Evolutionary conservation across 2,329 filamentous ascomycete species (phyloP).

Genomic region (Trichoderma sp.): DNA sequence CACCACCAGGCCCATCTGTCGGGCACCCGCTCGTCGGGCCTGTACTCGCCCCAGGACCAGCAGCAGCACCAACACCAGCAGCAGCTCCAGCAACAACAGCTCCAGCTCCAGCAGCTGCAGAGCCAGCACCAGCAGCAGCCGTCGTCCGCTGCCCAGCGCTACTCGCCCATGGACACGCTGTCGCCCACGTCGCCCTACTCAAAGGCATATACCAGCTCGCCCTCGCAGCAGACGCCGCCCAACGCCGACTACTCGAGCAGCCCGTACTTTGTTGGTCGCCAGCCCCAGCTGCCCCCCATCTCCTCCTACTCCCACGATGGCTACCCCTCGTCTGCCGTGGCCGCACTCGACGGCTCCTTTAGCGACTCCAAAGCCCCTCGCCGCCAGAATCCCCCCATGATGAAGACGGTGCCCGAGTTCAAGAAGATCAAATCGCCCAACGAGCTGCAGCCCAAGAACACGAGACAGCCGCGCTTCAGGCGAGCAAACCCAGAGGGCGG

Average conservation of each 20-base stretch:
- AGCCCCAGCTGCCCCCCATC: conserved; percentile 79
- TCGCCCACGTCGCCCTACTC: conserved; percentile 78
- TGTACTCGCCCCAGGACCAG: conserved; percentile 65
- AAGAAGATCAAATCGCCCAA: conserved; percentile 70
- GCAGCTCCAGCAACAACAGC: not conserved
- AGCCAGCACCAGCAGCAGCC: conserved; percentile 50
- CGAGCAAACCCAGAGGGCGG: conserved; percentile 95
- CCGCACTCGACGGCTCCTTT: conserved; percentile 69
- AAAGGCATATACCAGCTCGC: conserved; percentile 57
- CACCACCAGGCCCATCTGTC: conserved; percentile 74
- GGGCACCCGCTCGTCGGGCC: conserved; percentile 54
- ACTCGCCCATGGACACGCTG: conserved; percentile 92
- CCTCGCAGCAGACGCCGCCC: conserved; percentile 75
- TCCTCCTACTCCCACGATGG: conserved; percentile 68
- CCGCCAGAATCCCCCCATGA: conserved; percentile 50
- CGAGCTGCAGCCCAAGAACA: conserved; percentile 81
- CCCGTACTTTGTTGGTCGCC: conserved; percentile 59
- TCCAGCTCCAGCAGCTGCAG: not conserved
- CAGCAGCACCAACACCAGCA: not conserved
- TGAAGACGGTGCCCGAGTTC: conserved; percentile 81
- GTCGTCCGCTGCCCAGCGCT: conserved; percentile 83
- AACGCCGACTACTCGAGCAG: conserved; percentile 63
- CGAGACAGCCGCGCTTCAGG: conserved; percentile 84
- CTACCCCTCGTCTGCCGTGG: conserved; percentile 72
- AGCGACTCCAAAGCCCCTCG: conserved; percentile 61